phyloP scores from a whole-genome alignment of 192 early-diverging fungal species.

The Nowakowskiella sp. region DNA sequence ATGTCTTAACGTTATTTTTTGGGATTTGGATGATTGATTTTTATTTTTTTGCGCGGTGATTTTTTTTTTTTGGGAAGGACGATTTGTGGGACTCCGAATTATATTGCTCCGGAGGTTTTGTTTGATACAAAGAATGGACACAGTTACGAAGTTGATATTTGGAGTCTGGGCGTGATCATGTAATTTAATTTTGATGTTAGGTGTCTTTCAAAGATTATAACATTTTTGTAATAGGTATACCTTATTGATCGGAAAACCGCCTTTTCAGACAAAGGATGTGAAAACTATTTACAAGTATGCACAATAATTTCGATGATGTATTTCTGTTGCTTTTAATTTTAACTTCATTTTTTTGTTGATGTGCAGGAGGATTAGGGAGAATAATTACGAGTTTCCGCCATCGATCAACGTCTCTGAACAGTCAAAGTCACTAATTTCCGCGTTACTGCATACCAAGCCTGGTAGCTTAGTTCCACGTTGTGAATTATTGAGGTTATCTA shows the following conservation, averaged over 20 bases:
- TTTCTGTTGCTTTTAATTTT: background rate
- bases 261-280: slow-evolving; percentile 77
- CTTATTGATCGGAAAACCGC: slow-evolving; percentile 77
- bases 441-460: slow-evolving; percentile 62
- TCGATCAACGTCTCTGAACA: slow-evolving; percentile 47
- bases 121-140: slow-evolving; percentile 73
- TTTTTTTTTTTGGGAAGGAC: slow-evolving; percentile 43
- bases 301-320: too few relatives aligned
- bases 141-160: slow-evolving; percentile 89
- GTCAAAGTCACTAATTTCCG: slow-evolving; percentile 59
- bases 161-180: slow-evolving; percentile 87
- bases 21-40: background rate
- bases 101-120: slow-evolving; percentile 93
- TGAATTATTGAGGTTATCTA: too few relatives aligned
- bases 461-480: too few relatives aligned
- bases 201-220: background rate
- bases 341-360: background rate
- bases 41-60: background rate
- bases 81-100: slow-evolving; percentile 95
- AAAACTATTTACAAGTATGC: slow-evolving; percentile 68
- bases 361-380: slow-evolving; percentile 58
- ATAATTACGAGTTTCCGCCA: slow-evolving; percentile 65
- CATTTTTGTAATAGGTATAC: slow-evolving; percentile 54
- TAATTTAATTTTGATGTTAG: slow-evolving; percentile 26
- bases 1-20: background rate